These are phyloP conservation scores for Misopates orontium DNA, from an alignment of 257 asterid species.

Conservation along the genomic window DNA sequence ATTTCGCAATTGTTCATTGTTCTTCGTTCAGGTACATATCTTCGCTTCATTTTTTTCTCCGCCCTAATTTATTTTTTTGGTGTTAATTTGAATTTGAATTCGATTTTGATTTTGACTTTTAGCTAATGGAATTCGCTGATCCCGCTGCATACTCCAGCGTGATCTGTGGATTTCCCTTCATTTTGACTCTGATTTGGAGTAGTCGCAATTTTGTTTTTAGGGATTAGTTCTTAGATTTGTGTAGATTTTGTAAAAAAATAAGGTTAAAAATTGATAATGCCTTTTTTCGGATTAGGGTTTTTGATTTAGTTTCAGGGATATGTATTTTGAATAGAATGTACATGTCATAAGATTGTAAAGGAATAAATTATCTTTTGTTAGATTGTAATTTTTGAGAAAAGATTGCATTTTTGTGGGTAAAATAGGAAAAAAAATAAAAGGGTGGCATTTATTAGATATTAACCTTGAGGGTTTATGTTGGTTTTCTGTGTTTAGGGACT, in stretches of 20 bases:
- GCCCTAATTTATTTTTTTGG: slow-evolving; percentile 1
- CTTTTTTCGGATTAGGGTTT: slow-evolving; percentile 27
- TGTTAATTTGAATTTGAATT: slow-evolving; percentile 18
- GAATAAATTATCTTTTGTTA: slow-evolving; percentile 16
- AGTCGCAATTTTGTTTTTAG: slow-evolving; percentile 23
- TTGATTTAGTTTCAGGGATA: slow-evolving; percentile 20
- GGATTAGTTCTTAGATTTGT: slow-evolving; percentile 22
- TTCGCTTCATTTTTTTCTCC: neutral
- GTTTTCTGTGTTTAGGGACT: slow-evolving; percentile 33
- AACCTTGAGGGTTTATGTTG: slow-evolving; percentile 28
- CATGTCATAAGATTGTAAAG: slow-evolving; percentile 25
- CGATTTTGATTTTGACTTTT: slow-evolving; percentile 19
- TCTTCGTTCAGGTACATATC: slow-evolving; percentile 46
- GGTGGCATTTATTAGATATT: slow-evolving; percentile 22
- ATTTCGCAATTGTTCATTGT: slow-evolving; percentile 44
- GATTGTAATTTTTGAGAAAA: slow-evolving; percentile 29
- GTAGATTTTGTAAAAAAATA: neutral
- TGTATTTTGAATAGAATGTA: slow-evolving; percentile 24
- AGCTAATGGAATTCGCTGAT: slow-evolving; percentile 48
- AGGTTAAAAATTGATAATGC: slow-evolving; percentile 15
- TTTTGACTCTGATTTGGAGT: slow-evolving; percentile 8
- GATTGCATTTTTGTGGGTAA: slow-evolving; percentile 13
- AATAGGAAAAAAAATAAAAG: neutral
- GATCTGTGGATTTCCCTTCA: slow-evolving; percentile 49
- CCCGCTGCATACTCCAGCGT: slow-evolving; percentile 56